Base-by-base conservation (phyloP, 805 yeast genomes). In the Huiozyma sinensis region DNA sequence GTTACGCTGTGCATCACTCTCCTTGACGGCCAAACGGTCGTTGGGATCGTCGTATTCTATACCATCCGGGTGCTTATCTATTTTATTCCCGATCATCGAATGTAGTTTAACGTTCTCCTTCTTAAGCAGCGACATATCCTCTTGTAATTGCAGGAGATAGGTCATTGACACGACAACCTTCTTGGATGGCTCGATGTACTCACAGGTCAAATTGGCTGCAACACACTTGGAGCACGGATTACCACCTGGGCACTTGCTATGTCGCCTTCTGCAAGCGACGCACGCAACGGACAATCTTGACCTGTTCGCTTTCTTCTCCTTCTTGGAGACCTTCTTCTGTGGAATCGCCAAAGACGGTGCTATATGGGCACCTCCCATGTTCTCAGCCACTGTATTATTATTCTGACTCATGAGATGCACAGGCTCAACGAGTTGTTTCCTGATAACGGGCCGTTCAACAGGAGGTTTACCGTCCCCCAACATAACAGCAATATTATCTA, bases 241-340 rank as follows among this genome's bases (percentile, higher is more conserved):
- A 1, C 85, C 86, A 1, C 88, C 88, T 10, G 86, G 86, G 55
- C 92, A 83, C 49, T 82, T 75, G 37, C 81, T 76, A 60, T 83
- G 92, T 43, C 87, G 69, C 40, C 76, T 72, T 31, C 90, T 68
- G 56, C 92, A 83, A 38, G 85, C 64, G 2, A 75, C 73, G 58
- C 90, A 83, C 6, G 70, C 70, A 39, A 36, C 39, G 7, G 24
- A 4, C 27, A 17, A 33, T 27, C 31, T 47, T 11, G 28, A n/a
- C n/a, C 28, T 42, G 31, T 31, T 27, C 34, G 13, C 40, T 13
- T 17, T 28, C n/a, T 33, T 12, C 27, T 31, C n/a, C 28, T 37
- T 33, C 31, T 37, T 29, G 17, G 30, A 31, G 11, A 11, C 33
- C 5, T 31, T 11, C 33, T 5, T 17, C 24, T 2, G 24, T 4